Evolutionary conservation across 495 filamentous ascomycete genomes (phyloP), one percentile per base, ranked within the genome.

Genomic region (Daldinia bambusicola): DNA sequence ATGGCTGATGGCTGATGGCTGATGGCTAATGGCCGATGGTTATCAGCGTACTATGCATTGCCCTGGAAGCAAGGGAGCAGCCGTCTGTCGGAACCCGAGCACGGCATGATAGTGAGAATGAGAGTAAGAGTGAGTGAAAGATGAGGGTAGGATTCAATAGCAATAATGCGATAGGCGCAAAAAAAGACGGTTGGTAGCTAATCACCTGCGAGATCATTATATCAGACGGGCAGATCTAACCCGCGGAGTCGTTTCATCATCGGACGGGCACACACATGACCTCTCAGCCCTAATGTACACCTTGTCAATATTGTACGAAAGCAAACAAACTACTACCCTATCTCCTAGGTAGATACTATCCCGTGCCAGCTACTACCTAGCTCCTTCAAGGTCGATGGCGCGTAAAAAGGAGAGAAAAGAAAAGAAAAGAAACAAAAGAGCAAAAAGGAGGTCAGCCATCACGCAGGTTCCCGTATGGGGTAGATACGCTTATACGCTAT

Each of bases 201-300:
- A 60, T 20, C 36, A 62, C 53, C 70, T 73, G 70, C 66, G 66
- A 69, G 70, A 73, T 69, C 57, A 61, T 59, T 61, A 26, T 45
- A 66, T 62, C 9, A 43, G 61, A 63, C 48, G 64, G 55, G 55
- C n/a, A 68, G 70, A 73, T 73, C 70, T 55, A 55, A 66, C 68
- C 69, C 70, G 61, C 60, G 70, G 61, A 73, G 70, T 57, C 43
- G 70, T 69, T 73, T 73, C 70, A 69, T 65, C 40, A 73, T 63
- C 66, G 52, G 58, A 66, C 26, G 26, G 26, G 26, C 26, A 26
- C 66, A 70, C 61, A 66, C 57, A 63, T 69, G 66, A 65, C 70
- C 55, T 26, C 37, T 69, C 65, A 72, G 70, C 70, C 70, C 65
- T 66, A 72, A 72, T 66, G 67, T 52, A 26, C 56, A 65, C 62